Evolutionary conservation across 2,329 filamentous ascomycete species (phyloP).

Genomic region (Emergomyces orientalis): DNA sequence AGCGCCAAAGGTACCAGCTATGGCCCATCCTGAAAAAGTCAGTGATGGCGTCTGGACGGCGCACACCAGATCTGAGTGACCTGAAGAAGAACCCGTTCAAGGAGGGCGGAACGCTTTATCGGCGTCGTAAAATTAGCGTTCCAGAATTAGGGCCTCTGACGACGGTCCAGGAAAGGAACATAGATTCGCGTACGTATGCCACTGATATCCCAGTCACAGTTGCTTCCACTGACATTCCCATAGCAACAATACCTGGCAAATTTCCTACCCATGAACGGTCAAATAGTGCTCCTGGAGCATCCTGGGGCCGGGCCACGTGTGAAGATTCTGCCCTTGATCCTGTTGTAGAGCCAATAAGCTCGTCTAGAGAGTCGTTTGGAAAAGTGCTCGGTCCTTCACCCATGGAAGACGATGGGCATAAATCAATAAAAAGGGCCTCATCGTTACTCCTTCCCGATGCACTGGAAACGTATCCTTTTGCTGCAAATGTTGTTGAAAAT

Average conservation of each 20-base stretch:
- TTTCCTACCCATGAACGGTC: conserved; percentile 22
- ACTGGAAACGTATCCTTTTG: conserved; percentile 1
- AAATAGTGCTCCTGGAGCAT: conserved; percentile 19
- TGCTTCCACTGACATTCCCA: not conserved
- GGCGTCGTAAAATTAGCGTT: conserved; percentile 18
- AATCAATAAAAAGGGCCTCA: conserved; percentile 11
- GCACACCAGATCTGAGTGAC: conserved; percentile 14
- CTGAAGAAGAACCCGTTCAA: conserved; percentile 12
- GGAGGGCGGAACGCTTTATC: conserved; percentile 11
- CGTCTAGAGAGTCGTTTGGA: conserved; percentile 6
- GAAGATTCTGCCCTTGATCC: conserved; percentile 10
- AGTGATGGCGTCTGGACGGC: conserved; percentile 10
- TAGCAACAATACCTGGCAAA: conserved; percentile 24
- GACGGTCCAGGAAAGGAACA: conserved; percentile 15
- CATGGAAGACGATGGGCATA: conserved; percentile 7
- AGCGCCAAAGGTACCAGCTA: conserved; percentile 19
- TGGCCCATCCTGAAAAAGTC: conserved; percentile 19
- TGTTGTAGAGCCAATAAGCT: conserved; percentile 13
- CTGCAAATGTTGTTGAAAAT: not conserved
- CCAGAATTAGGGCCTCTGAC: conserved; percentile 18
- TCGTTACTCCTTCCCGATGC: conserved; percentile 8
- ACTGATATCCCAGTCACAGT: not conserved
- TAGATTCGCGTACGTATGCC: conserved; percentile 23
- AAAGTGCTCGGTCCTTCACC: conserved; percentile 8
- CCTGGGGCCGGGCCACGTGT: conserved; percentile 10